Base-by-base conservation (phyloP, 2,329 filamentous ascomycete genomes). In the Helminthosporium solani region DNA sequence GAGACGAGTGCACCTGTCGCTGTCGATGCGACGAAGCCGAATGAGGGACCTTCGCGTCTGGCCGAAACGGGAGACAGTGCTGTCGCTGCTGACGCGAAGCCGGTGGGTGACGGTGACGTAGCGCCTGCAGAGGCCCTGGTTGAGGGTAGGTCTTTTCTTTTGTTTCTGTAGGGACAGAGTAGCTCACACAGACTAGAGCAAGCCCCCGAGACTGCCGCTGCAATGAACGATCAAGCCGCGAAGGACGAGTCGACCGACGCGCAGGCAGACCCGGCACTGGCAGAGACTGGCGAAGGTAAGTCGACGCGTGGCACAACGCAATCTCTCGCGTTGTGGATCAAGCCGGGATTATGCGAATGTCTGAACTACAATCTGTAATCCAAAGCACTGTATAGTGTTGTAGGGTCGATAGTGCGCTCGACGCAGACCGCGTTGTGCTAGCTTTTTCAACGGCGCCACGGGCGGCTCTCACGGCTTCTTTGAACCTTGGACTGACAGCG, bases 11-110 rank as follows among this genome's bases (percentile, higher is more conserved):
- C 63, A 53, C 53, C 62, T 39, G 55, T 54, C 46, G 33, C 57
- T 33, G 50, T 48, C 47, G 63, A 67, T 44, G 53, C 58, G 31
- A 47, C 58, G 12, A 65, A 64, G 54, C 39, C 53, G 33, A 51
- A 57, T 12, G 64, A 68, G 33, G 54, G 63, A 49, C 37, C 62
- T 41, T 63, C 64, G 61, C 63, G 64, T 59, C 43, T 60, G 38
- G 50, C 57, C 36, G 63, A 67, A 23, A 51, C 57, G 39, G 48
- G 57, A 31, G 57, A 58, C 15, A 53, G 61, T 44, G 54, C 61
- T 54, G 56, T 55, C 39, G 56, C 57, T 39, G 61, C 56, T 41
- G 60, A 66, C 48, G 54, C 61, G 34, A 63, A 63, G 51, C 51
- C 64, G 33, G 57, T 54, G 40, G 58, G 62, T 44, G 57, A 52